Conservation (phyloP, 2,329 filamentous ascomycete genomes). For the Pseudogymnoascus sp. region DNA sequence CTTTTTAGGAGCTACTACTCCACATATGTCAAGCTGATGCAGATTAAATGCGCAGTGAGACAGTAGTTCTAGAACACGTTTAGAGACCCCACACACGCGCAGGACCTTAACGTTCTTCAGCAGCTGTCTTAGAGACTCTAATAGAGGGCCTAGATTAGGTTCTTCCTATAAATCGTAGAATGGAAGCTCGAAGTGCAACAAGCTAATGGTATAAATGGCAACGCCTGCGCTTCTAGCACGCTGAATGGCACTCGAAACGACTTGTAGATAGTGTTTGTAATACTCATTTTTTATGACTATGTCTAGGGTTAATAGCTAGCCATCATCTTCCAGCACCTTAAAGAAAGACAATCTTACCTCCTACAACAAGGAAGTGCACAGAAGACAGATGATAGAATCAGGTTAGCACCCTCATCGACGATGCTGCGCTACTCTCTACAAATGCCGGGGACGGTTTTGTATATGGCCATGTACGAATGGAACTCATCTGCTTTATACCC, state of each 20-base stretch:
- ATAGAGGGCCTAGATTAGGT: slow-evolving; percentile 15
- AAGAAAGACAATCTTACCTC: slow-evolving; percentile 15
- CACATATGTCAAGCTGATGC: slow-evolving; percentile 12
- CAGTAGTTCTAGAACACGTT: too few species aligned
- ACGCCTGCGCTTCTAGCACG: too few species aligned
- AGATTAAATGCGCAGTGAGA: too few species aligned
- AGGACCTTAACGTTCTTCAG: slow-evolving; percentile 9
- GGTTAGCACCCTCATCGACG: slow-evolving; percentile 14
- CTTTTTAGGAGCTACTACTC: neutral
- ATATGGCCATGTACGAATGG: slow-evolving; percentile 16
- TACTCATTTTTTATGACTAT: slow-evolving; percentile 7
- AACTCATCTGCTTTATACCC: slow-evolving; percentile 12
- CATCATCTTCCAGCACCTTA: neutral
- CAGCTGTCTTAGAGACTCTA: slow-evolving; percentile 14
- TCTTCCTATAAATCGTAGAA: slow-evolving; percentile 13
- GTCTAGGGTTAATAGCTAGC: slow-evolving; percentile 22
- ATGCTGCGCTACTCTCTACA: slow-evolving; percentile 15
- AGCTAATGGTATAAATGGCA: neutral
- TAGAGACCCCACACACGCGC: neutral
- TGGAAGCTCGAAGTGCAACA: slow-evolving; percentile 15
- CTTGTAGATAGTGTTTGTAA: slow-evolving; percentile 6
- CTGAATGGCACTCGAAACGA: neutral
- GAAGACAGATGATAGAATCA: slow-evolving; percentile 14
- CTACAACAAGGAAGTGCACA: neutral
- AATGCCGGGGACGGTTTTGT: slow-evolving; percentile 13